Base-by-base conservation (phyloP, 139 green algal species). In the Deuterostichococcus epilithicus region DNA sequence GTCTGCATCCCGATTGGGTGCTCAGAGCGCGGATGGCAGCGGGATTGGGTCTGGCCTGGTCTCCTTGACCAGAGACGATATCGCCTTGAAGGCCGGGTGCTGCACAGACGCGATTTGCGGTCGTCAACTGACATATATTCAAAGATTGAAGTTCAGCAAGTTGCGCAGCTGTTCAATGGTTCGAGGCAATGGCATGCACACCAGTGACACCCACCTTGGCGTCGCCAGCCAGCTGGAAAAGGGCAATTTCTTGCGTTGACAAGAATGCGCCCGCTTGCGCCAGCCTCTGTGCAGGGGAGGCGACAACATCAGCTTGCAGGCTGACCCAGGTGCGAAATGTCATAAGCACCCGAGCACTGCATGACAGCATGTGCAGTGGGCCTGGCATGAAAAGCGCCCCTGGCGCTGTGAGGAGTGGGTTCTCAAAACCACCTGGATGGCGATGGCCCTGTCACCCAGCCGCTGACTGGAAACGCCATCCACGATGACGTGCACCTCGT, bases 401-500 rank as follows among this genome's bases (percentile, higher is more conserved):
- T n/a, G n/a, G n/a, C n/a, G n/a, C n/a, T 76, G 26, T 68, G 34
- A 70, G 4, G 38, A 42, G 28, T 35, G 35, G 22, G 42, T 39
- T n/a, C 33, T 33, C 33, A 36, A 72, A 32, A 67, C 3, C 36
- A 82, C 78, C 74, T 90, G 77, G 35, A 97, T 65, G 20, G 84
- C 93, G 1, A 87, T 83, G 0, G 85, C 78, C 3, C 94, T 80
- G 77, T 98, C 93, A 25, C 68, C 60, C 25, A 79, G 30, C 0
- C 90, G 78, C 60, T 90, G 81, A 33, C 79, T 90, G 34, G 82
- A 91, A n/a, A 97, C 87, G 13, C 83, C 93, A 72, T 98, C 94
- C 22, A 90, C 83, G 23, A 96, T 38, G 32, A 97, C 45, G 75
- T 97, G 91, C 38, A 97, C 91, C 71, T 94, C 89, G 39, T 89